Evolutionary conservation across 345 rosid genomes (phyloP).

Genomic region (Limnanthes douglasii): DNA sequence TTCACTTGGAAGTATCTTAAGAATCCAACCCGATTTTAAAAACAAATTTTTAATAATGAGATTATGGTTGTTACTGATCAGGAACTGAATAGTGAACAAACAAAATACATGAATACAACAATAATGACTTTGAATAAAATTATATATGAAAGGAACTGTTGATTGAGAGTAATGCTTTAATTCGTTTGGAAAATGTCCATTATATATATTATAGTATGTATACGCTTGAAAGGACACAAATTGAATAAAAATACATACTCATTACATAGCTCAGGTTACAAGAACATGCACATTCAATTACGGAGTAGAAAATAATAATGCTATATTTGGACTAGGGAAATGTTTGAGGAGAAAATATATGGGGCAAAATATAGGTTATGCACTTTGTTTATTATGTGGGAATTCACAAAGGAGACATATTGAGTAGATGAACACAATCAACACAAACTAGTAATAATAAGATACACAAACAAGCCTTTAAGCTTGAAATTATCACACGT

Average conservation of each 20-base stretch:
- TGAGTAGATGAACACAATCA: too few relatives aligned
- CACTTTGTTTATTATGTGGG: too few relatives aligned
- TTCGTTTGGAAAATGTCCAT: conserved; percentile 34
- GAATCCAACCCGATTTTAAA: conserved; percentile 80
- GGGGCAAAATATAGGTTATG: conserved; percentile 1
- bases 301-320: conserved; percentile 7
- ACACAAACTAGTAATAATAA: too few relatives aligned
- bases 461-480: too few relatives aligned
- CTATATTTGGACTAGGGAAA: neutral
- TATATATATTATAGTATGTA: conserved; percentile 60
- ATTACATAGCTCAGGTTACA: conserved; percentile 37
- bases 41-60: conserved; percentile 1
- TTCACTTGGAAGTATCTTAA: conserved; percentile 68
- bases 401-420: neutral
- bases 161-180: conserved; percentile 79
- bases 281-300: conserved; percentile 51
- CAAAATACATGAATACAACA: conserved; percentile 36
- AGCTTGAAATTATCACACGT: neutral
- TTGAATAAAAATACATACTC: conserved; percentile 45
- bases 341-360: neutral
- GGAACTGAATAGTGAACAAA: neutral
- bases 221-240: conserved; percentile 76
- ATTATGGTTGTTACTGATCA: conserved; percentile 1
- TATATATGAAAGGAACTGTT: conserved; percentile 63
- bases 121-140: conserved; percentile 73